phyloP scores from a whole-genome alignment of 2,329 filamentous ascomycete species.

The Conoideocrella luteorostrata region DNA sequence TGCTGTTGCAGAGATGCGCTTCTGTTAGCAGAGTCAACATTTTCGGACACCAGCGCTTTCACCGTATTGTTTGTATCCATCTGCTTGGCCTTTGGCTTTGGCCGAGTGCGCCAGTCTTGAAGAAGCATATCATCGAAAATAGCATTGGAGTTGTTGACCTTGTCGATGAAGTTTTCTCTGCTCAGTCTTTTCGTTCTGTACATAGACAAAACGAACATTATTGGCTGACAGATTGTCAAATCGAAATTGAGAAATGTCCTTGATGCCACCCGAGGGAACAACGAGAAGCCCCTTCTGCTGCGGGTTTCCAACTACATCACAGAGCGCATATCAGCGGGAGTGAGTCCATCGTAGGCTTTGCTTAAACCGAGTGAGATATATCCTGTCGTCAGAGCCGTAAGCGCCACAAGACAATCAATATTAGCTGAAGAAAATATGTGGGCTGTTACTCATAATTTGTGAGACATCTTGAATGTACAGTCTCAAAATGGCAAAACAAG shows the following conservation, averaged over 20 bases:
- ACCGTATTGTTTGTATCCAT: too few species aligned
- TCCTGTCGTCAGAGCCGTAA: background rate
- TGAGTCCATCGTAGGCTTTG: background rate
- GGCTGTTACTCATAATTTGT: background rate
- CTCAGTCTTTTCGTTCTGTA: background rate
- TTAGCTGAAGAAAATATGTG: background rate
- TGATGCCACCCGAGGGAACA: background rate
- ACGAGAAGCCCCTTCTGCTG: background rate
- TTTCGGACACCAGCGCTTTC: too few species aligned
- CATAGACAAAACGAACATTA: background rate
- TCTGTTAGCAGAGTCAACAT: too few species aligned
- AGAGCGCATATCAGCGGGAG: background rate
- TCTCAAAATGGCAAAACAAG: background rate
- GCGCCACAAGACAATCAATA: background rate
- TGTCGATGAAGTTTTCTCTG: background rate
- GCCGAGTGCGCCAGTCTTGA: slow-evolving; percentile 4
- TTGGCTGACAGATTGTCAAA: background rate
- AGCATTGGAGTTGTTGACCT: background rate
- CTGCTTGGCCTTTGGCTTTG: too few species aligned
- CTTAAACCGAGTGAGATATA: background rate
- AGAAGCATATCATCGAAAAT: slow-evolving; percentile 3
- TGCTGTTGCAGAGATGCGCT: too few species aligned
- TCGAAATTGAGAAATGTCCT: background rate
- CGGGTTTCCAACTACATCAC: background rate
- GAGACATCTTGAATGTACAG: background rate